Evolutionary conservation across 306 rosid genomes (phyloP).

Genomic region (Mimosa pudica): DNA sequence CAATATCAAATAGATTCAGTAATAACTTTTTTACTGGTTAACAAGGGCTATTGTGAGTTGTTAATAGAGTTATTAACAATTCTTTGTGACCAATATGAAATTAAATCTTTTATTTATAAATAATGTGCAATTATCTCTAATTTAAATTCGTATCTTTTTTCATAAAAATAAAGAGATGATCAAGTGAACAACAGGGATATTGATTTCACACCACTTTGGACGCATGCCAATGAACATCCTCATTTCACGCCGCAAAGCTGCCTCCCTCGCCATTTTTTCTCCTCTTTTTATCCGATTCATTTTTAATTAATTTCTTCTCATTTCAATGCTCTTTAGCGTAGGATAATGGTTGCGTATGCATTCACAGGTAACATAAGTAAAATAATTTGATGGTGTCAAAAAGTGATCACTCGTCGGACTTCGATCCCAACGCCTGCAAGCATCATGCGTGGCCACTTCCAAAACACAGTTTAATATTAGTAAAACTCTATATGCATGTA

Average conservation of each 20-base stretch:
- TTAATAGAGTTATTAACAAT: too few species aligned
- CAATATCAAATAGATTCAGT: too few species aligned
- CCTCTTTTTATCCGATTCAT: not conserved
- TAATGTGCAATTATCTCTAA: too few species aligned
- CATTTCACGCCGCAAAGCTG: slow-evolving; percentile 27
- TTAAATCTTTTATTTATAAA: too few species aligned
- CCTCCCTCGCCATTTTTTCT: not conserved
- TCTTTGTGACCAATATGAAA: too few species aligned
- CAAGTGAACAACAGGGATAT: not conserved
- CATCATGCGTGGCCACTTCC: not conserved
- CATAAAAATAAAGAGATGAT: not conserved
- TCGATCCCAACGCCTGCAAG: not conserved
- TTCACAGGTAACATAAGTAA: too few species aligned
- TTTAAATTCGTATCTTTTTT: too few species aligned
- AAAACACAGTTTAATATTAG: not conserved
- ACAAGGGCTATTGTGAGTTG: too few species aligned
- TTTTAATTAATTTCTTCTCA: not conserved
- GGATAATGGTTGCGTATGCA: not conserved
- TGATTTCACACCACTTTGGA: not conserved
- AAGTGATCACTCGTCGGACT: not conserved
- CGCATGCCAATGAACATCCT: slow-evolving; percentile 29
- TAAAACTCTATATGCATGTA: not conserved
- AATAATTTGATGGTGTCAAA: not conserved
- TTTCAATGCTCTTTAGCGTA: too few species aligned
- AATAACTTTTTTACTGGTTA: too few species aligned